These are phyloP conservation scores for Pelargonium australe DNA, from an alignment of 441 rosid genomes.

Conservation along the genomic window DNA sequence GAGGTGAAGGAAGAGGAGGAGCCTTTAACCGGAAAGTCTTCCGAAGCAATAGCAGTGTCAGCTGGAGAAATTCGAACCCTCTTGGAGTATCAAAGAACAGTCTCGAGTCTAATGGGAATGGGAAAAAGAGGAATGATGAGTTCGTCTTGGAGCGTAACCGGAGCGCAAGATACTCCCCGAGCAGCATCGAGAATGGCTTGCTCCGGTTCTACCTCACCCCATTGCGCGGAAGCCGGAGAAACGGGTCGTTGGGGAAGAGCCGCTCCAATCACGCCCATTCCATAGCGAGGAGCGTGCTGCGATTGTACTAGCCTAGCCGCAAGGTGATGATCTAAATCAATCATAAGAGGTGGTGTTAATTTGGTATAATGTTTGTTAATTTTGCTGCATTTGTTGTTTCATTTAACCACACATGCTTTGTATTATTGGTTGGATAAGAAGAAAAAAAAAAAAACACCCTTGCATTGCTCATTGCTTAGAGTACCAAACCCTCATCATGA, in stretches of 20 bases:
- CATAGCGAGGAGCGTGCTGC: slow-evolving; percentile 74
- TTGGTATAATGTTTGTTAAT: slow-evolving; percentile 41
- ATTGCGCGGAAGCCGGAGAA: slow-evolving; percentile 65
- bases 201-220: slow-evolving; percentile 78
- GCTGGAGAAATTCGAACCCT: slow-evolving; percentile 71
- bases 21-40: slow-evolving; percentile 62
- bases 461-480: slow-evolving; percentile 21
- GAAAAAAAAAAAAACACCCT: slow-evolving; percentile 24
- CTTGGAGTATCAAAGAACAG: slow-evolving; percentile 48
- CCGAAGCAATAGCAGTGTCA: slow-evolving; percentile 97
- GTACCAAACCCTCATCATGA: no score
- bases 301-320: slow-evolving; percentile 47
- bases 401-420: slow-evolving; percentile 39
- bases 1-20: slow-evolving; percentile 51
- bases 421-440: slow-evolving; percentile 41
- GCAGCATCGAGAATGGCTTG: slow-evolving; percentile 68
- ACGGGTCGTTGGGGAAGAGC: slow-evolving; percentile 49
- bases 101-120: slow-evolving; percentile 45
- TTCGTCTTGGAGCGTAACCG: slow-evolving; percentile 69
- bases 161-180: slow-evolving; percentile 85
- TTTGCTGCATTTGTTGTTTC: slow-evolving; percentile 37
- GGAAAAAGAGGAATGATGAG: slow-evolving; percentile 60
- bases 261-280: slow-evolving; percentile 79
- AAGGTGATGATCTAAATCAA: slow-evolving; percentile 27
- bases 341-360: slow-evolving; percentile 34